Evolutionary conservation across 202 grass and related monocot species (phyloP), one percentile per base, ranked within the genome.

Genomic region (Saccharum hybrid): DNA sequence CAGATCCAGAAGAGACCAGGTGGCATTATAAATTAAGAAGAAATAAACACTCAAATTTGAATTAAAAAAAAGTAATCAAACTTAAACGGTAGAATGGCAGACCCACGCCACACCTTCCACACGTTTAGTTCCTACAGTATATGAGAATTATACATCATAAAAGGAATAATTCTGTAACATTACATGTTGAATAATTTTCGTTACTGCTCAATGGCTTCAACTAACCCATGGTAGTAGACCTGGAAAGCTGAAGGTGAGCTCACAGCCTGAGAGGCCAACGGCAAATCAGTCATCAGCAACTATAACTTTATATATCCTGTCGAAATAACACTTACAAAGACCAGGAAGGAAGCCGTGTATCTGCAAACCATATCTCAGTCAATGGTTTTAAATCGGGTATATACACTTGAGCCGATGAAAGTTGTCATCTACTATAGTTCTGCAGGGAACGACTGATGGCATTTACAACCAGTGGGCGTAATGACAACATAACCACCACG

Each of bases 391-490:
- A 62, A 67, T 72, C 14, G 9, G 61, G 60, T 39, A 87, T 91
- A 78, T 91, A 87, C 65, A 87, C 0, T 76, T 90, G 48, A 13
- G 10, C 39, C 21, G 46, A 67, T 65, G 16, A 70, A 79, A 75
- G 40, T 18, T 86, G 52, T 21, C 67, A 48, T 36, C 74, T 69
- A 36, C 43, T 73, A 49, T 77, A 81, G 42, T 75, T 75, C 19
- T 73, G 66, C 18, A 0, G 48, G 69, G 82, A 15, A 75, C 36
- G 38, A 62, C 74, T 70, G 14, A 78, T 80, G 59, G 36, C 60
- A 88, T 87, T 72, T 81, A 85, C 46, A 88, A 66, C 72, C 67
- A 78, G 45, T 74, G 79, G 71, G 54, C 71, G 61, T 41, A 64
- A 64, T 56, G 3, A 62, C 65, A 84, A 38, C 71, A 77, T 18